Conservation (phyloP, 2,329 filamentous ascomycete species). For the Domatiomyces globalis region DNA sequence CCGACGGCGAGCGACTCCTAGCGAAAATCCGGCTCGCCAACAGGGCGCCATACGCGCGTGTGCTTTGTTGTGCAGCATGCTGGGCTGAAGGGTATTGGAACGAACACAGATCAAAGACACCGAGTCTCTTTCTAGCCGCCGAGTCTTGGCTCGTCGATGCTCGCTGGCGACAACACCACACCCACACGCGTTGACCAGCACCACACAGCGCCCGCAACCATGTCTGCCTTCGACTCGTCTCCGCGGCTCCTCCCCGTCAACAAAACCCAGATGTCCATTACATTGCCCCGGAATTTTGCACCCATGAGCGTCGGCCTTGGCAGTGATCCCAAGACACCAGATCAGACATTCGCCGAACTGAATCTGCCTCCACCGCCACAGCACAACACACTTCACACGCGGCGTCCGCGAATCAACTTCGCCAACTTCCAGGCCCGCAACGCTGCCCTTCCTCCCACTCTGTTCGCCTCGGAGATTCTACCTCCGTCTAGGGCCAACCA, state of each 20-base stretch:
- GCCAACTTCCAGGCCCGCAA: constrained; percentile 24
- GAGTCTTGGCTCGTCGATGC: background rate
- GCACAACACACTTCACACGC: constrained; percentile 29
- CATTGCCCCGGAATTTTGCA: constrained; percentile 34
- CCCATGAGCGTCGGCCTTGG: constrained; percentile 23
- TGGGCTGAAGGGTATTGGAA: background rate
- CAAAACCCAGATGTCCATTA: constrained; percentile 29
- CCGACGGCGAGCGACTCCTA: background rate
- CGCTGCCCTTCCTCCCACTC: constrained; percentile 19
- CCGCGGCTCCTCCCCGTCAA: constrained; percentile 13
- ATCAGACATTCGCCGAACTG: constrained; percentile 26
- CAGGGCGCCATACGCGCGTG: background rate
- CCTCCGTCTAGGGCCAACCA: constrained; percentile 25
- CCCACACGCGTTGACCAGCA: background rate
- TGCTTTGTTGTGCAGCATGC: background rate
- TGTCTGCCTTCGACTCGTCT: constrained; percentile 14
- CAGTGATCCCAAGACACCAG: constrained; percentile 30
- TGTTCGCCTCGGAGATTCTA: constrained; percentile 25
- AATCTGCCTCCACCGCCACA: constrained; percentile 32
- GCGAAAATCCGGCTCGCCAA: background rate
- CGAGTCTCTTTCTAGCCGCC: background rate
- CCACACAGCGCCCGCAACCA: constrained; percentile 2
- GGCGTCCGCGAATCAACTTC: constrained; percentile 27
- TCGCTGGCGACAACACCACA: background rate
- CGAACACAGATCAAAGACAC: background rate